Conservation (phyloP, 1,284 basidiomycete species). For the Takashimella tepidaria region DNA sequence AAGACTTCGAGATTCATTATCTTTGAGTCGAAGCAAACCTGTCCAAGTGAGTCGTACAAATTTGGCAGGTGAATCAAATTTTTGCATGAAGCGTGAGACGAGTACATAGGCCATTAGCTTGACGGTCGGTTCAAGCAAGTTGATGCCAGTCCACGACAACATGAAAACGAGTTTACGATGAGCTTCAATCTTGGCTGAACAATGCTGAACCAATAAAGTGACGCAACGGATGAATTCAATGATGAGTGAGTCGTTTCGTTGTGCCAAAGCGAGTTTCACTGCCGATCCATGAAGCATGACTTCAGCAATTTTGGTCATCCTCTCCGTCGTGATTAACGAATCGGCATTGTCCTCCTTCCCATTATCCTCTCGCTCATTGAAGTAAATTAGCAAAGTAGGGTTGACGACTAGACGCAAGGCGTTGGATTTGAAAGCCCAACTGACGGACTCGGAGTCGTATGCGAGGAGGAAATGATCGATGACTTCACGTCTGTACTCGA, state of each 20-base stretch:
- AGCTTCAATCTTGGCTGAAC: conserved; percentile 68
- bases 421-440: conserved; percentile 76
- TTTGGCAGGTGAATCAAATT: conserved; percentile 85
- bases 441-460: conserved; percentile 64
- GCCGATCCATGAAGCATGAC: conserved; percentile 28
- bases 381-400: conserved; percentile 77
- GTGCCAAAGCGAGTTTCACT: conserved; percentile 27
- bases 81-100: conserved; percentile 89
- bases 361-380: conserved; percentile 37
- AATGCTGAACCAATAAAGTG: conserved; percentile 81
- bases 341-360: conserved; percentile 37
- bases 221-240: conserved; percentile 91
- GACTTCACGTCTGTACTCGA: conserved; percentile 72
- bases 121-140: conserved; percentile 61
- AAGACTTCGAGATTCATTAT: conserved; percentile 67
- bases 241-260: conserved; percentile 56
- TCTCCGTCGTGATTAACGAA: conserved; percentile 29
- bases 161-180: conserved; percentile 92
- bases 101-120: conserved; percentile 92
- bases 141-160: conserved; percentile 87
- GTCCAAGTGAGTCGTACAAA: conserved; percentile 94
- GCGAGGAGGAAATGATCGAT: conserved; percentile 79
- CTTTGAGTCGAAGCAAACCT: conserved; percentile 77
- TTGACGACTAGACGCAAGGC: conserved; percentile 85
- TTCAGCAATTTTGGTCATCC: conserved; percentile 34